Conservation (phyloP, 75 land plant species). For the Sequoiadendron giganteum region DNA sequence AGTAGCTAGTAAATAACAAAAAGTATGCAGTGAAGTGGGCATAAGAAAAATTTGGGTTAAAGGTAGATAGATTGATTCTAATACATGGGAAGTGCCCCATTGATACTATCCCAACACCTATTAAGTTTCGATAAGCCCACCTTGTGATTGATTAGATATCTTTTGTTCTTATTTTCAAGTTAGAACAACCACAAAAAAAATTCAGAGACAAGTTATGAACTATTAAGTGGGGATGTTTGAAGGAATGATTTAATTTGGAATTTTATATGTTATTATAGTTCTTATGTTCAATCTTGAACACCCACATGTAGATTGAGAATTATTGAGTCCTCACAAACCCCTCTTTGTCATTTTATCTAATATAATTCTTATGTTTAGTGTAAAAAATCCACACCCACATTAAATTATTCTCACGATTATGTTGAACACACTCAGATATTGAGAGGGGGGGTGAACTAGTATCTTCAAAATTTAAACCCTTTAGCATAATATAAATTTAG, state of each 20-base stretch:
- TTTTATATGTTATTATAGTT: not conserved
- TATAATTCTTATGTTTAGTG: not conserved
- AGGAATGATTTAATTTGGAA: not conserved
- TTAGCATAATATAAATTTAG: no score
- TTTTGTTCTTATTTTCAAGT: not conserved
- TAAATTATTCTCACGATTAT: not conserved
- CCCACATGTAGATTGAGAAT: conserved; percentile 55
- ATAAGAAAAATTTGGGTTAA: conserved; percentile 38
- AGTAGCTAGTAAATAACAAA: conserved; percentile 45
- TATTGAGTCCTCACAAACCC: not conserved
- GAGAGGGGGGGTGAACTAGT: no score
- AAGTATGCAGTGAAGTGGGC: conserved; percentile 50
- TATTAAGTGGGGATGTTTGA: not conserved
- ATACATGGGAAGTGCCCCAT: conserved; percentile 41
- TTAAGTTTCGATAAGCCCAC: conserved; percentile 28
- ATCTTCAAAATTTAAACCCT: no score
- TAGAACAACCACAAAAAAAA: not conserved
- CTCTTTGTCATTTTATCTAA: not conserved
- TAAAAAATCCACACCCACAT: not conserved
- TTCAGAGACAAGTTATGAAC: not conserved
- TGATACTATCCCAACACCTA: conserved; percentile 45
- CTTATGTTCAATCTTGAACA: not conserved
- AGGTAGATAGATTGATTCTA: conserved; percentile 29
- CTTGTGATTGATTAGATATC: not conserved
- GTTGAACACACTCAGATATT: no score